Evolutionary conservation across 768 basidiomycete genomes (phyloP).

Genomic region (Leccinellum luteum): DNA sequence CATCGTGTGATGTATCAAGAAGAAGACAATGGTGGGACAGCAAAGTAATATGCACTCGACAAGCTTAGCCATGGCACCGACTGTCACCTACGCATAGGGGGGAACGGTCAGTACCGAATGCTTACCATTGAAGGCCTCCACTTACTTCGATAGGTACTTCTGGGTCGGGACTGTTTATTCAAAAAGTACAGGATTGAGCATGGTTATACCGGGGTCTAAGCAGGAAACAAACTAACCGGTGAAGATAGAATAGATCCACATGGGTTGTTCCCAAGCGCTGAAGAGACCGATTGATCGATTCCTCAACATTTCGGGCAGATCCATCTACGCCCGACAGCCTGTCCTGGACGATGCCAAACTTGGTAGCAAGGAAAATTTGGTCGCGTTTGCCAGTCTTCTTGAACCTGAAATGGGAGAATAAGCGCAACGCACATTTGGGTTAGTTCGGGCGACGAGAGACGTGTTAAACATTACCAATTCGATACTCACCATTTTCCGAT

Average conservation of each 20-base stretch:
- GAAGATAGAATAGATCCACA: conserved; percentile 49
- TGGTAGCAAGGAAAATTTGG: conserved; percentile 62
- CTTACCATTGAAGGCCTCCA: background rate
- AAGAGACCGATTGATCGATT: conserved; percentile 40
- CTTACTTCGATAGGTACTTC: conserved; percentile 47
- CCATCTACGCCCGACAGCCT: conserved; percentile 30
- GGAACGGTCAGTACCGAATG: background rate
- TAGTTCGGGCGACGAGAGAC: too few relatives aligned
- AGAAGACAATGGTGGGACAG: background rate
- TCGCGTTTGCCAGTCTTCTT: conserved; percentile 42
- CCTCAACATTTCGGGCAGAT: conserved; percentile 41
- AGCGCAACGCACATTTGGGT: too few relatives aligned
- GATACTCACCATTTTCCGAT: conserved; percentile 41
- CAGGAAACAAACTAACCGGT: conserved; percentile 27
- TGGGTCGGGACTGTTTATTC: conserved; percentile 35
- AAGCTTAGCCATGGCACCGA: conserved; percentile 49
- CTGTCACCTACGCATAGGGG: conserved; percentile 31
- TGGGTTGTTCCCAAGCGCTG: conserved; percentile 38
- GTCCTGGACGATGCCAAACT: conserved; percentile 42
- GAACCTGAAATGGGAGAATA: conserved; percentile 34
- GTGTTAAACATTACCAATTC: background rate
- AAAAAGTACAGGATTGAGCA: background rate
- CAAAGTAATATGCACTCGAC: conserved; percentile 39
- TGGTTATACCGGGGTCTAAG: background rate
- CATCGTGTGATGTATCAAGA: conserved; percentile 13